Conservation (phyloP, 345 rosid species). For the Heritiera littoralis region DNA sequence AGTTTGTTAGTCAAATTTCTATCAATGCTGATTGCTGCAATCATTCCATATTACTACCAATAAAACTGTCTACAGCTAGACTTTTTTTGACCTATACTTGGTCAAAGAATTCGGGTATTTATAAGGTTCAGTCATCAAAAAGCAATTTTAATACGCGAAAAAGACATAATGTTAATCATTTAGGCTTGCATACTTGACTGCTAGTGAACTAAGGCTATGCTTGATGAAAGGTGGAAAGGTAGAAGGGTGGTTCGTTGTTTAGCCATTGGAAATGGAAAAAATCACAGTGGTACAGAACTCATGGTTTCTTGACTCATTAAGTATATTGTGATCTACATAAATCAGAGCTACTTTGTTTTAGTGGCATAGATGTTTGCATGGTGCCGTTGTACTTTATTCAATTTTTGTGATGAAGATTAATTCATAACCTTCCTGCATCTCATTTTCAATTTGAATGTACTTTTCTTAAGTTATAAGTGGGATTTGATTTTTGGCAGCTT, state of each 20-base stretch:
- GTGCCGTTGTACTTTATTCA: background rate
- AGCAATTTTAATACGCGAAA: background rate
- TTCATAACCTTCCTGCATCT: background rate
- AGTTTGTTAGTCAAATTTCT: background rate
- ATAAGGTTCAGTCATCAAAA: background rate
- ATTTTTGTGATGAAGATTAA: background rate
- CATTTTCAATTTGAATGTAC: background rate
- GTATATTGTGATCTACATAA: background rate
- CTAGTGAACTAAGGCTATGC: background rate
- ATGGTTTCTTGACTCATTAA: background rate
- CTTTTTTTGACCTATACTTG: background rate
- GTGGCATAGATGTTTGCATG: background rate
- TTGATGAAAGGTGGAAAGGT: background rate
- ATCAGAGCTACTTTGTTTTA: background rate
- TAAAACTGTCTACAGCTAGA: background rate
- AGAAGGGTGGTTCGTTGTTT: background rate
- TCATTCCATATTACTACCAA: background rate
- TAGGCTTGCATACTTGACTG: background rate
- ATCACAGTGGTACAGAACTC: background rate
- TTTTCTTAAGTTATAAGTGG: background rate
- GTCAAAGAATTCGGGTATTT: background rate
- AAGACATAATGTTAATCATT: background rate
- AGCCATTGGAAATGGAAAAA: background rate
- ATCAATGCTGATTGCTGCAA: background rate
- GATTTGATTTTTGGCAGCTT: constrained; percentile 1